phyloP scores from a whole-genome alignment of 345 rosid genomes.

The Theobroma cacao region DNA sequence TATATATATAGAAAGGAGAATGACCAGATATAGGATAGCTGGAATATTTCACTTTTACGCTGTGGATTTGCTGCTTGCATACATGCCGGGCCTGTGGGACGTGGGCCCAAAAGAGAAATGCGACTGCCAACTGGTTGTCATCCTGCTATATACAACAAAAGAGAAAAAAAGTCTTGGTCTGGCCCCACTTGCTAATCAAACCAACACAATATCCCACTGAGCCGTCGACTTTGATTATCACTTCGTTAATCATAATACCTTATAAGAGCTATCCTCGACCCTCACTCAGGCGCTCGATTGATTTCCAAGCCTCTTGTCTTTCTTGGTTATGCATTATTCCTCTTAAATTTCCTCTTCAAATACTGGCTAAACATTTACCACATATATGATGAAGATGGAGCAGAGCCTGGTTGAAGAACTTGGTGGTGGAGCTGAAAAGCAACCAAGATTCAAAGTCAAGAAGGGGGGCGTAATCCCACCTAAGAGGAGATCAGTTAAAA shows the following conservation, averaged over 20 bases:
- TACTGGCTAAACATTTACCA: background rate
- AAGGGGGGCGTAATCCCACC: slow-evolving; percentile 12
- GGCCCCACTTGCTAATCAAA: background rate
- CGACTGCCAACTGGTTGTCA: background rate
- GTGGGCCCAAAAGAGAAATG: background rate
- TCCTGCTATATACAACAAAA: background rate
- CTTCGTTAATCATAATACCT: background rate
- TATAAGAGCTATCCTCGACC: background rate
- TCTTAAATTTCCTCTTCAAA: background rate
- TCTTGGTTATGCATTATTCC: background rate
- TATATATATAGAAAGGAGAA: background rate
- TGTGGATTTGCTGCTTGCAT: background rate
- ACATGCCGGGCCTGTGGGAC: background rate
- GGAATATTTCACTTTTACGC: background rate
- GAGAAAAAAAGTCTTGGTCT: background rate
- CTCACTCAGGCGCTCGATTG: background rate
- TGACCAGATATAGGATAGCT: background rate
- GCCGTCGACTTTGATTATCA: background rate
- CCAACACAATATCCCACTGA: background rate
- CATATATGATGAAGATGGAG: background rate
- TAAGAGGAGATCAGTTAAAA: slow-evolving; percentile 20
- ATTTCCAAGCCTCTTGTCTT: background rate
- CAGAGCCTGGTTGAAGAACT: background rate
- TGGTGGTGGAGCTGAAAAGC: background rate
- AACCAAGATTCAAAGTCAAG: background rate